A percentile compares a stretch with the other conserved stretches of the same genome.
Conservation (phyloP, 331 rosid species). For the Telfairia occidentalis region DNA sequence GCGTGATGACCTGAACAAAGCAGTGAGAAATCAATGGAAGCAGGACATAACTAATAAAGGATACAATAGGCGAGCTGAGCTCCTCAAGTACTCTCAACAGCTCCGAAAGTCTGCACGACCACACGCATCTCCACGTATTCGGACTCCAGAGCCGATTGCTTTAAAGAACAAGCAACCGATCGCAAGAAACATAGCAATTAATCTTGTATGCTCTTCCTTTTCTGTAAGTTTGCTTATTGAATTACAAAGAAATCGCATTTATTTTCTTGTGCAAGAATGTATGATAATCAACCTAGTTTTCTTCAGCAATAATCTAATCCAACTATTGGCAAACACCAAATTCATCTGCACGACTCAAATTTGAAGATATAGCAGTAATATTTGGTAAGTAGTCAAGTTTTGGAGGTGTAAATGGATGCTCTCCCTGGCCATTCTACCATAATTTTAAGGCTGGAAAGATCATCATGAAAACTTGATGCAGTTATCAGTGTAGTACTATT, state of each 20-base stretch:
- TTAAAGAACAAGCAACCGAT: conserved; percentile 21
- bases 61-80: conserved; percentile 51
- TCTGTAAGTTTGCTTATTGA: background rate
- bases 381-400: background rate
- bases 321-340: background rate
- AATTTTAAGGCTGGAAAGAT: background rate
- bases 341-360: background rate
- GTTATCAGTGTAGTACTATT: background rate
- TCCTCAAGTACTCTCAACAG: conserved; percentile 51
- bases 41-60: conserved; percentile 21
- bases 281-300: background rate
- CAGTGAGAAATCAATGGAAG: conserved; percentile 15
- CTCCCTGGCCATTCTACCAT: background rate
- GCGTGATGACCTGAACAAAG: conserved; percentile 1
- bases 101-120: conserved; percentile 37
- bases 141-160: conserved; percentile 9
- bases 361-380: background rate
- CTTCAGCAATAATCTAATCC: background rate
- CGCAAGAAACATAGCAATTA: conserved; percentile 19
- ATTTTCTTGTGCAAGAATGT: background rate
- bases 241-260: background rate
- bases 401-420: background rate
- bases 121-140: conserved; percentile 18
- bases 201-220: background rate
- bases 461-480: background rate